Evolutionary conservation across 306 rosid genomes (phyloP), one percentile per base, ranked within the genome.

Genomic region (Cicer yamashitae): DNA sequence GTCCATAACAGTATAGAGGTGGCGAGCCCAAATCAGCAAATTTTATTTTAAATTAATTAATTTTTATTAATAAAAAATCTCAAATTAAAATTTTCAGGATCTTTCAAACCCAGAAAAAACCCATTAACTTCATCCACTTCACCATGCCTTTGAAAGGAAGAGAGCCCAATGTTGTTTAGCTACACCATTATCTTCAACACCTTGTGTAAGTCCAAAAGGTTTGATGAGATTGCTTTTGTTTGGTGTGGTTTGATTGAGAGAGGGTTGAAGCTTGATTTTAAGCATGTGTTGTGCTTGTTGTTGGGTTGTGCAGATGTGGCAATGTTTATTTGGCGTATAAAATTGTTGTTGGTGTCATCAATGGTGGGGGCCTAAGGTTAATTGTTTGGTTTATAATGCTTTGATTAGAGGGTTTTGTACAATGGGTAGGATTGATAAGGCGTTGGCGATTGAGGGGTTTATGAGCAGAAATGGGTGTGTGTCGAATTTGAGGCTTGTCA

Each of bases 291-390:
- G 91, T 88, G 3, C 87, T 94, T 56, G 97, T 94, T 52, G 61
- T 87, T 69, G 98, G 96, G n/a, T 83, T 94, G 83, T 91, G 91
- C 71, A 51, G 82, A 48, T 91, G 89, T 50, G 88, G 90, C 39
- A 85, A 89, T 75, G 96, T 94, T 75, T 90, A 91, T 76, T 94
- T 91, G 86, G 97, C 96, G 1, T 94, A 94, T 82, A 91, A 94
- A 59, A 93, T 94, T 71, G 79, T 79, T 5, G 83, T 90, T 46
- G 92, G 79, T 38, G 88, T 77, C 65, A 81, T 89, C 52, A 90
- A 86, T 77, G 86, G 83, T 68, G 85, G 86, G 7, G 72, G 37
- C 37, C 85, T 10, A 62, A 82, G 83, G 87, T 93, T 52, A 85
- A 60, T 67, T 62, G 18, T 59, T 73, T 86, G 84, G 88, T 90